Conservation (phyloP, 192 early-diverging fungal genomes). For the Coemansia pectinata region DNA sequence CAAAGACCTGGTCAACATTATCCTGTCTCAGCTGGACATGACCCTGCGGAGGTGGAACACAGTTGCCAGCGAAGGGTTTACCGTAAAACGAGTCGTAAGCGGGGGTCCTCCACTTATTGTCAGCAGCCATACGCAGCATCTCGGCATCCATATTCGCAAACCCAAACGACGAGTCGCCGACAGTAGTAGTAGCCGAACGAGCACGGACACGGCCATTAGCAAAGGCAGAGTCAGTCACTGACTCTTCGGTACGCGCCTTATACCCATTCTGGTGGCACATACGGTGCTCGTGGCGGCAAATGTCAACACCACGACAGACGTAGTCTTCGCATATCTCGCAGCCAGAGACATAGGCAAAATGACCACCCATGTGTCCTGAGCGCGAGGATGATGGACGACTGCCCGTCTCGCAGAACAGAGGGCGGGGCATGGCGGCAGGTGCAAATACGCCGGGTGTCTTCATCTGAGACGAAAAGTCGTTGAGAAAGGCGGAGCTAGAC, state of each 20-base stretch:
- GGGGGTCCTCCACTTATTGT: slow-evolving; percentile 36
- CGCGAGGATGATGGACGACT: slow-evolving; percentile 7
- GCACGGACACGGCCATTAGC: slow-evolving; percentile 39
- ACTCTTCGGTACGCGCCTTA: slow-evolving; percentile 35
- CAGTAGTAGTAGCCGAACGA: slow-evolving; percentile 39
- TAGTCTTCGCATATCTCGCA: slow-evolving; percentile 51
- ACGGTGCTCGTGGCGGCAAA: slow-evolving; percentile 48
- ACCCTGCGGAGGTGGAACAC: slow-evolving; percentile 15
- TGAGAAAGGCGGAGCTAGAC: background rate
- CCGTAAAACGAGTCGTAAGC: slow-evolving; percentile 31
- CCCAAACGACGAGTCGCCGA: slow-evolving; percentile 45
- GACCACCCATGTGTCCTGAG: background rate
- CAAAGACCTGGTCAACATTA: slow-evolving; percentile 33
- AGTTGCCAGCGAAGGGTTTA: slow-evolving; percentile 15
- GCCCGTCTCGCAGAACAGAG: slow-evolving; percentile 25
- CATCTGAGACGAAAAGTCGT: slow-evolving; percentile 18
- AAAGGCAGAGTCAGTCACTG: slow-evolving; percentile 36
- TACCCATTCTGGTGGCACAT: slow-evolving; percentile 13
- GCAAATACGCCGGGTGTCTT: slow-evolving; percentile 41
- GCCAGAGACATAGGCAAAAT: slow-evolving; percentile 46
- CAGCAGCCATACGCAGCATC: slow-evolving; percentile 44
- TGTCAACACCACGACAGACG: slow-evolving; percentile 27
- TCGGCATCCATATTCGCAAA: slow-evolving; percentile 49
- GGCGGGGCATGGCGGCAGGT: slow-evolving; percentile 39
- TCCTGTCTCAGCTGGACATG: slow-evolving; percentile 35